These are phyloP conservation scores for Thalassiosira allenii DNA, from an alignment of 352 stramenopile species.

Conservation along the genomic window DNA sequence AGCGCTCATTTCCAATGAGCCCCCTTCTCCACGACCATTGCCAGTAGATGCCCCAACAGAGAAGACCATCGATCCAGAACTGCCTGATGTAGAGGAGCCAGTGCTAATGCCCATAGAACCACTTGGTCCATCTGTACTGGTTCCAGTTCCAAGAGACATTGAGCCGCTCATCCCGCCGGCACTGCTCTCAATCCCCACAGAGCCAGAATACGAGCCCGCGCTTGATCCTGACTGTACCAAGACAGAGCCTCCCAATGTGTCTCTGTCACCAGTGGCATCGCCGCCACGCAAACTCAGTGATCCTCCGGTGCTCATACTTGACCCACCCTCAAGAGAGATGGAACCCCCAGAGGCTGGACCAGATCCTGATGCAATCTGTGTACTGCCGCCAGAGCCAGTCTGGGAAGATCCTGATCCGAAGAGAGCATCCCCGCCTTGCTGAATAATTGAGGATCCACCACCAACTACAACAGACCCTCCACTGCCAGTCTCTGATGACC, in stretches of 20 bases:
- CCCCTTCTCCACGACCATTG: background rate
- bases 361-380: conserved; percentile 17
- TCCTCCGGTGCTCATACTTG: conserved; percentile 8
- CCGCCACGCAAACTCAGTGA: conserved; percentile 13
- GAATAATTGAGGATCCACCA: conserved; percentile 20
- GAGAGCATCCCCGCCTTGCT: conserved; percentile 25
- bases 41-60: conserved; percentile 18
- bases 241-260: conserved; percentile 9
- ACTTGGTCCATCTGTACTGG: conserved; percentile 3
- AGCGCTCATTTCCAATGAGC: conserved; percentile 20
- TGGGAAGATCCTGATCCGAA: conserved; percentile 24
- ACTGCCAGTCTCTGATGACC: conserved; percentile 23
- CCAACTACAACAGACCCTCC: conserved; percentile 28
- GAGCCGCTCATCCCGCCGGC: background rate
- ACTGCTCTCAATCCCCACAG: conserved; percentile 1
- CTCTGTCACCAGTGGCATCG: background rate
- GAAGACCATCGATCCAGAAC: conserved; percentile 4
- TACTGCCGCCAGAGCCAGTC: conserved; percentile 11
- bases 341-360: conserved; percentile 13
- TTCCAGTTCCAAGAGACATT: conserved; percentile 1
- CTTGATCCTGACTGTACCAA: conserved; percentile 6
- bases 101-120: conserved; percentile 15
- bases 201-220: background rate
- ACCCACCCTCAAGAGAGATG: conserved; percentile 13
- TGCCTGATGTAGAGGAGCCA: conserved; percentile 4